Evolutionary conservation across 805 yeast genomes (phyloP).

Genomic region (Henningerozyma blattae): DNA sequence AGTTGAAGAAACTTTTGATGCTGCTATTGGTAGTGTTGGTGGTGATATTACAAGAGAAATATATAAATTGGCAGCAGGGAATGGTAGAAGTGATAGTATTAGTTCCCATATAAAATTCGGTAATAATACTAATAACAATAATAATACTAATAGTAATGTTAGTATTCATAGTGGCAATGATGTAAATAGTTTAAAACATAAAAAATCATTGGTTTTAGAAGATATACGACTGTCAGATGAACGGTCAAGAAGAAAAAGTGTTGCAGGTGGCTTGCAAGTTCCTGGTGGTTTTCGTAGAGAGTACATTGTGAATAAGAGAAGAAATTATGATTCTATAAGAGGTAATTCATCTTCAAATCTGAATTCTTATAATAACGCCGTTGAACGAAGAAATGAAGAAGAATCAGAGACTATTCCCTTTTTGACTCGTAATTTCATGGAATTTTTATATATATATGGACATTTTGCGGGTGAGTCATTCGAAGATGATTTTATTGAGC

Average conservation of each 20-base stretch:
- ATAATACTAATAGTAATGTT: background rate
- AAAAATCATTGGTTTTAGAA: conserved; percentile 14
- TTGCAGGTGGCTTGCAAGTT: conserved; percentile 56
- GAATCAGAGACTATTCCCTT: conserved; percentile 31
- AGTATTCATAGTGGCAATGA: conserved; percentile 2
- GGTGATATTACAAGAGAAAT: conserved; percentile 29
- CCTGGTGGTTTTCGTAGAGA: conserved; percentile 81
- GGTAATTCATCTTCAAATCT: conserved; percentile 1
- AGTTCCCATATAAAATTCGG: too few relatives aligned
- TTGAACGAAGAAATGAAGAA: too few relatives aligned
- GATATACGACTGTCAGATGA: conserved; percentile 13
- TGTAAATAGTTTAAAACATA: conserved; percentile 3
- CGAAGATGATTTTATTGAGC: conserved; percentile 46
- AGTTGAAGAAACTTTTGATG: conserved; percentile 2
- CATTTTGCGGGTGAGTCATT: conserved; percentile 80
- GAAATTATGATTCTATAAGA: conserved; percentile 1
- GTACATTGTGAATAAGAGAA: conserved; percentile 35
- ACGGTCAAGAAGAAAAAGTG: conserved; percentile 40
- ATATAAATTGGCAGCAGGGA: conserved; percentile 19
- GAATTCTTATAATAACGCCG: conserved; percentile 1
- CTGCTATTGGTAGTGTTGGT: conserved; percentile 17
- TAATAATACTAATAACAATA: background rate
- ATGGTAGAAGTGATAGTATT: too few relatives aligned
- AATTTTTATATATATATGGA: conserved; percentile 67
- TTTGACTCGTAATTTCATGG: conserved; percentile 61